These are phyloP conservation scores for Atractiella rhizophila DNA, from an alignment of 768 basidiomycete species.

Conservation along the genomic window DNA sequence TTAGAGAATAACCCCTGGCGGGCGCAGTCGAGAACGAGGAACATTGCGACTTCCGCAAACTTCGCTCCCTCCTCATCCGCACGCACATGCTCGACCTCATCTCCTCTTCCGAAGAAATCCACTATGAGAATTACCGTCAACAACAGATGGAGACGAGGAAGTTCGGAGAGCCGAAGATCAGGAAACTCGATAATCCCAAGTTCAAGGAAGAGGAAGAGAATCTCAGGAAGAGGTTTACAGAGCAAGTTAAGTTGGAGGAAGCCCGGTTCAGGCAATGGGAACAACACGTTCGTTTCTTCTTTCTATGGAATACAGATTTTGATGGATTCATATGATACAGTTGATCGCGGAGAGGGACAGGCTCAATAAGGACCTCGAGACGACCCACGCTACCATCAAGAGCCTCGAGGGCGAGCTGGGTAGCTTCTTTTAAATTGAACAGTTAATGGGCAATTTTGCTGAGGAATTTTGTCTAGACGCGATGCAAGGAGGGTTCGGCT, in stretches of 20 bases:
- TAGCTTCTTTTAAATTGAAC: too few species aligned
- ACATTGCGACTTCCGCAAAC: constrained; percentile 97
- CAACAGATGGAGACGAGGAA: constrained; percentile 99
- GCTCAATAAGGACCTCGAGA: constrained; percentile 93
- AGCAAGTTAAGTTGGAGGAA: constrained; percentile 98
- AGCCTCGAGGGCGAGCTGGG: constrained; percentile 68
- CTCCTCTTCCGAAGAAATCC: constrained; percentile 75
- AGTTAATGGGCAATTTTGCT: too few species aligned
- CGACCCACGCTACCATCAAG: constrained; percentile 55
- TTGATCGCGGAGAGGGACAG: constrained; percentile 95
- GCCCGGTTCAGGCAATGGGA: constrained; percentile 97
- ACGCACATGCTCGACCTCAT: constrained; percentile 98
- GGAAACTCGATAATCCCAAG: constrained; percentile 96
- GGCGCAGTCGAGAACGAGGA: constrained; percentile 80
- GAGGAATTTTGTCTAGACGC: too few species aligned
- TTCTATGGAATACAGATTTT: too few species aligned
- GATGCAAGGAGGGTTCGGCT: constrained; percentile 60
- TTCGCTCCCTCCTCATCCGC: constrained; percentile 79
- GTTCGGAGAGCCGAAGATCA: constrained; percentile 85
- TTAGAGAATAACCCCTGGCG: too few species aligned
- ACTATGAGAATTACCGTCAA: constrained; percentile 95
- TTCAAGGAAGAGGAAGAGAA: constrained; percentile 98
- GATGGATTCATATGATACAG: constrained; percentile 40
- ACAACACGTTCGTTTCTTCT: too few species aligned
- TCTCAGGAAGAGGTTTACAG: constrained; percentile 88